Percentiles rank a stretch among this genome's conserved stretches.
These are phyloP conservation scores for Candida argentea DNA, from an alignment of 805 yeast species.

Conservation along the genomic window DNA sequence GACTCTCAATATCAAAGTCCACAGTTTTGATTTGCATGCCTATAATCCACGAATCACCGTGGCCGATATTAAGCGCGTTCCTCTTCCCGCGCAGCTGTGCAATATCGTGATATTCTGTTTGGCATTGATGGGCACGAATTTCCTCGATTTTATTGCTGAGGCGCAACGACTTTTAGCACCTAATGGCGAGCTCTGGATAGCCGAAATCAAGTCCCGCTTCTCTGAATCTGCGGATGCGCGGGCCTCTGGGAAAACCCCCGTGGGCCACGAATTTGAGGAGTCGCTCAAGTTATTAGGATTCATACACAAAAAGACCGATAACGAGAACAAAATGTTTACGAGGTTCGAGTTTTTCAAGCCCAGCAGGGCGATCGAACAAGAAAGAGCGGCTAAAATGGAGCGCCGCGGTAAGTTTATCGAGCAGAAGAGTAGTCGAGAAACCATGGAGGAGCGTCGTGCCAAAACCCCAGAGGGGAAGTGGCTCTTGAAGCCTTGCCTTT, in stretches of 20 bases:
- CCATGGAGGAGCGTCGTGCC: constrained; percentile 44
- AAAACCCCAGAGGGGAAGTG: constrained; percentile 69
- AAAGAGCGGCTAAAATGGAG: constrained; percentile 50
- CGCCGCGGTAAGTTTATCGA: constrained; percentile 63
- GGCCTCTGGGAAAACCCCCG: constrained; percentile 19
- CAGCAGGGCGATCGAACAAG: constrained; percentile 53
- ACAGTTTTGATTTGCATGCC: constrained; percentile 85
- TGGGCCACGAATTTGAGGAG: constrained; percentile 71
- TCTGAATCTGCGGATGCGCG: constrained; percentile 36
- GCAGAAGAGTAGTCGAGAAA: constrained; percentile 52
- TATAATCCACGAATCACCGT: constrained; percentile 88
- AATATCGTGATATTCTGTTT: constrained; percentile 87
- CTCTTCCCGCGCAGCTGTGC: constrained; percentile 69
- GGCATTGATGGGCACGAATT: constrained; percentile 96
- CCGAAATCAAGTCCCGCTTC: constrained; percentile 92
- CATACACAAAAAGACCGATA: constrained; percentile 81
- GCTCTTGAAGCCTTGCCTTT: constrained; percentile 92
- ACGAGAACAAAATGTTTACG: constrained; percentile 85
- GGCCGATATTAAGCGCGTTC: constrained; percentile 92
- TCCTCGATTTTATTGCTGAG: constrained; percentile 82
- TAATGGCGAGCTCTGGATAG: constrained; percentile 93
- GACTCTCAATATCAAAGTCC: constrained; percentile 50
- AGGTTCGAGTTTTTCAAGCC: constrained; percentile 93
- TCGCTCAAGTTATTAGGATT: constrained; percentile 73
- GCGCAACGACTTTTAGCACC: constrained; percentile 83